These are phyloP conservation scores for Fusarium incarnatum DNA, from an alignment of 2,329 filamentous ascomycete genomes.

Conservation along the genomic window DNA sequence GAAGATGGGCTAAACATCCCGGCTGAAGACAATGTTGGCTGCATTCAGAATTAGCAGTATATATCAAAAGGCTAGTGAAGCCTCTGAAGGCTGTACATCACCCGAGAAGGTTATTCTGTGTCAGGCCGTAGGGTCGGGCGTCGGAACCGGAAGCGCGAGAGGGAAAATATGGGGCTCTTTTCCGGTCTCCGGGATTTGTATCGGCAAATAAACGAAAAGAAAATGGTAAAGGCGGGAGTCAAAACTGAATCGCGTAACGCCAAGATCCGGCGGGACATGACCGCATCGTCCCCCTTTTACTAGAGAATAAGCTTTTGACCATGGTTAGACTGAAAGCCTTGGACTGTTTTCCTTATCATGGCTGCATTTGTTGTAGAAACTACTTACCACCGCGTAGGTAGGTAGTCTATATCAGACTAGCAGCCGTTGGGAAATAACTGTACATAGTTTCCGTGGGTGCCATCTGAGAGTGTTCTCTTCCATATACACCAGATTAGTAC, in stretches of 20 bases:
- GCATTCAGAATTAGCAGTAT: not conserved
- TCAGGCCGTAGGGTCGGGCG: slow-evolving; percentile 6
- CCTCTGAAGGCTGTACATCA: not conserved
- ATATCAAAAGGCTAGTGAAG: not conserved
- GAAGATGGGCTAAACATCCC: not conserved
- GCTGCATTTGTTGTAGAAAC: not conserved
- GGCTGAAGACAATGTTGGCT: slow-evolving; percentile 4
- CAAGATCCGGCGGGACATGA: not conserved
- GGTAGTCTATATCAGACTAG: slow-evolving; percentile 6
- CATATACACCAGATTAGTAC: not conserved
- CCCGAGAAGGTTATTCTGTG: not conserved
- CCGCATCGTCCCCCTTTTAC: not conserved
- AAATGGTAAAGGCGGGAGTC: not conserved
- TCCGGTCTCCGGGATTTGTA: not conserved
- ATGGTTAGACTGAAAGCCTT: not conserved
- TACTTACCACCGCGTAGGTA: not conserved
- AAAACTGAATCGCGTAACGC: slow-evolving; percentile 1
- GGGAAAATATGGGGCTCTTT: slow-evolving; percentile 5
- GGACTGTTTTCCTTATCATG: not conserved
- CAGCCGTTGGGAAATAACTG: slow-evolving; percentile 7
- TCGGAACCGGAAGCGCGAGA: not conserved
- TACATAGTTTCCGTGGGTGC: not conserved
- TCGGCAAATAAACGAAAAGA: slow-evolving; percentile 3
- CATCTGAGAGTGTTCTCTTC: not conserved
- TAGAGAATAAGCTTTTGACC: not conserved